Percentiles rank a stretch among this genome's conserved stretches.
phyloP scores from a whole-genome alignment of 306 rosid genomes.

The Vigna angularis region DNA sequence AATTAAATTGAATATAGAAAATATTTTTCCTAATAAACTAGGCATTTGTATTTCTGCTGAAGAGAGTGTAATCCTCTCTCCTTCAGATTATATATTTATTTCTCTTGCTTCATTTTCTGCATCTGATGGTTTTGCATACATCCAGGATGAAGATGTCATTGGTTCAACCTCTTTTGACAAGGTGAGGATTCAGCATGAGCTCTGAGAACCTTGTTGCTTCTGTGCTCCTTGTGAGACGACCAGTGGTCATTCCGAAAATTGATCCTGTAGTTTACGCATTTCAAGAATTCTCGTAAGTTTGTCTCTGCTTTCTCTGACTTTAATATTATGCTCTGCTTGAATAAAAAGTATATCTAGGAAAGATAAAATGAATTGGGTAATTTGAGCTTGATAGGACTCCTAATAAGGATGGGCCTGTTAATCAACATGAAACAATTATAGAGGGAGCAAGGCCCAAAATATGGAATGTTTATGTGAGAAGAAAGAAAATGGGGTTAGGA shows the following conservation, averaged over 20 bases:
- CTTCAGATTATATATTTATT: not conserved
- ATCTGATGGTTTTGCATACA: slow-evolving; percentile 9
- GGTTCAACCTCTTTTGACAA: slow-evolving; percentile 52
- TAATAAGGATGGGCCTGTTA: no score
- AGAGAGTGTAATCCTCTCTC: not conserved
- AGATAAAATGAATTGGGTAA: not conserved
- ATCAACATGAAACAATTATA: no score
- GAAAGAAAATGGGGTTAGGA: no score
- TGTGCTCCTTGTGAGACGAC: slow-evolving; percentile 91
- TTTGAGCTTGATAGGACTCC: no score
- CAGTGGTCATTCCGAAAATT: slow-evolving; percentile 86
- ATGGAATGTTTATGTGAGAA: no score
- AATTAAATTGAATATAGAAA: not conserved
- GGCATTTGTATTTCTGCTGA: not conserved
- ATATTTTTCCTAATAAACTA: not conserved
- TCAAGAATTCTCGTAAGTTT: slow-evolving; percentile 83
- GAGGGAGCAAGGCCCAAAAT: no score
- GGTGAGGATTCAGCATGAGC: slow-evolving; percentile 63
- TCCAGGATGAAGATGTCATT: slow-evolving; percentile 72
- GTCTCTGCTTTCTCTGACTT: not conserved
- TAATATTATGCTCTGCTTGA: slow-evolving; percentile 14
- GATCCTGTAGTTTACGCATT: slow-evolving; percentile 89
- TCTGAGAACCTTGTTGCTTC: slow-evolving; percentile 81
- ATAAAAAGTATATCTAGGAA: not conserved
- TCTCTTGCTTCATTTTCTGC: not conserved